phyloP scores from a whole-genome alignment of 257 asterid genomes.

The Striga asiatica region DNA sequence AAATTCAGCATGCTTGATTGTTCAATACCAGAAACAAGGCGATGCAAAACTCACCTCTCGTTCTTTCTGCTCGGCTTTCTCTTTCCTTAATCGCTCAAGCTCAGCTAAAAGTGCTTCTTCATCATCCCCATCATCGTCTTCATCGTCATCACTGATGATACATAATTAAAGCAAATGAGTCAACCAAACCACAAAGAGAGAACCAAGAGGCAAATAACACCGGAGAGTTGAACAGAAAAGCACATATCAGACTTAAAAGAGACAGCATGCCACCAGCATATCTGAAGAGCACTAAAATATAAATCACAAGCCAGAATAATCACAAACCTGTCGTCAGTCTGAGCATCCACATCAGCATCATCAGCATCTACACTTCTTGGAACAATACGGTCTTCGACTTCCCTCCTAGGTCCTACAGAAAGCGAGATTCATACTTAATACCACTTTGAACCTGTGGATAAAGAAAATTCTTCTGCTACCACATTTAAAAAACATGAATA shows the following conservation, averaged over 20 bases:
- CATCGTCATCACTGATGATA: slow-evolving; percentile 26
- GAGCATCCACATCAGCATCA: slow-evolving; percentile 58
- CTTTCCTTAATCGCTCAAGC: slow-evolving; percentile 84
- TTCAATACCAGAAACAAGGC: background rate
- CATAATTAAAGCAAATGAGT: background rate
- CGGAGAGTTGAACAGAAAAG: background rate
- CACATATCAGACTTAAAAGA: background rate
- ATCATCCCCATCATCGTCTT: slow-evolving; percentile 66
- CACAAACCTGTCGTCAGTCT: slow-evolving; percentile 57
- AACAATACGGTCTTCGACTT: slow-evolving; percentile 59
- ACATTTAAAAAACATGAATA: background rate
- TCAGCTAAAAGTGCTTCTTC: slow-evolving; percentile 89
- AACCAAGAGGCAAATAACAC: background rate
- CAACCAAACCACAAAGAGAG: background rate
- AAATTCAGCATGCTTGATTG: background rate
- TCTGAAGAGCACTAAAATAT: background rate
- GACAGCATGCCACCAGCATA: background rate
- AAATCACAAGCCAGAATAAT: background rate
- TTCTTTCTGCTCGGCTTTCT: slow-evolving; percentile 77
- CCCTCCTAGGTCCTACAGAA: slow-evolving; percentile 62
- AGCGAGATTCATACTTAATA: background rate
- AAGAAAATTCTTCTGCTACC: background rate
- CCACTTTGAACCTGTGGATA: background rate
- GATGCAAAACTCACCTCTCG: slow-evolving; percentile 42
- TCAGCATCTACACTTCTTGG: slow-evolving; percentile 82